A percentile compares a stretch with the other conserved stretches of the same genome.
Evolutionary conservation across 805 yeast genomes (phyloP).

Genomic region (Candida peoriensis): DNA sequence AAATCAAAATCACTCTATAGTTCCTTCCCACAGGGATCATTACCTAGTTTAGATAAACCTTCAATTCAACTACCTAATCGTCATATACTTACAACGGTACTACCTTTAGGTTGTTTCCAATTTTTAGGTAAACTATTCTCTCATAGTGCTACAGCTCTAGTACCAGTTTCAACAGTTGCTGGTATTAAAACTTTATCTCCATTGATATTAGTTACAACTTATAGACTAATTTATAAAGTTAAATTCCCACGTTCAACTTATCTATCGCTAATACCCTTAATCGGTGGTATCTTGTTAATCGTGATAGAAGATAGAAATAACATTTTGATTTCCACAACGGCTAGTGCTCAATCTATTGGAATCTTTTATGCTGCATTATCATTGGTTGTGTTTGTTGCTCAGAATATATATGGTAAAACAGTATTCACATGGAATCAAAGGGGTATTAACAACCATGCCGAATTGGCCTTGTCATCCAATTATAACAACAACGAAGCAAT

Average conservation of each 20-base stretch:
- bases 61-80: conserved; percentile 30
- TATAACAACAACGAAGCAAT: conserved; percentile 4
- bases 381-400: conserved; percentile 73
- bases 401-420: conserved; percentile 82
- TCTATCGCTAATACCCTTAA: conserved; percentile 45
- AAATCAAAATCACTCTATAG: conserved; percentile 26
- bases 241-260: conserved; percentile 46
- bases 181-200: conserved; percentile 69
- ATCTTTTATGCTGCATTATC: conserved; percentile 63
- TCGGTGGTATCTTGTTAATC: conserved; percentile 46
- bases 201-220: conserved; percentile 50
- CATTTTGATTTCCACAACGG: conserved; percentile 32
- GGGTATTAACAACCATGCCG: conserved; percentile 19
- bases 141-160: conserved; percentile 58
- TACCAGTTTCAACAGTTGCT: conserved; percentile 65
- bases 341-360: conserved; percentile 50
- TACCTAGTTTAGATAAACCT: conserved; percentile 33
- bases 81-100: conserved; percentile 41
- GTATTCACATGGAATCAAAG: conserved; percentile 50
- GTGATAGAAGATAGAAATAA: conserved; percentile 27
- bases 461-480: conserved; percentile 15
- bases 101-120: conserved; percentile 65
- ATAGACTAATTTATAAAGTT: conserved; percentile 46
- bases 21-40: conserved; percentile 49
- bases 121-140: conserved; percentile 60